Evolutionary conservation across 2,329 filamentous ascomycete species (phyloP).

Genomic region (Microcyclosporella mali): DNA sequence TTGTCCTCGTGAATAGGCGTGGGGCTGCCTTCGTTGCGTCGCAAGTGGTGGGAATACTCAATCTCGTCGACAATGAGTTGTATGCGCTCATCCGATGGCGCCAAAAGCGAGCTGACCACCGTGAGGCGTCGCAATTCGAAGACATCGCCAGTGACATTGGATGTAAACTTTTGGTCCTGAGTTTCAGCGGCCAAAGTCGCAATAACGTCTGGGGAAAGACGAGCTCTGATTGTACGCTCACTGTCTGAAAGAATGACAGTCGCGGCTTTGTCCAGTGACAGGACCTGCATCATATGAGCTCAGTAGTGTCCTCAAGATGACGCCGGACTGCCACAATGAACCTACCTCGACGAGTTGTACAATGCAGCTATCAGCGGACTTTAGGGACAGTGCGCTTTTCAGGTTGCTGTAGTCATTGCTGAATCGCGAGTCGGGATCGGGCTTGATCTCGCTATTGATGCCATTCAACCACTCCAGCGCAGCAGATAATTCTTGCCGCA

Average conservation of each 20-base stretch:
- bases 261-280: slow-evolving; percentile 10
- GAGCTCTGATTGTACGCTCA: slow-evolving; percentile 19
- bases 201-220: slow-evolving; percentile 20
- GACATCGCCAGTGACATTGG: slow-evolving; percentile 24
- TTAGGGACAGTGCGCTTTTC: slow-evolving; percentile 11
- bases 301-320: not conserved
- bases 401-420: slow-evolving; percentile 30
- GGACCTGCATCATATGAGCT: slow-evolving; percentile 9
- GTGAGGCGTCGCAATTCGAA: slow-evolving; percentile 19
- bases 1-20: slow-evolving; percentile 16
- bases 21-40: slow-evolving; percentile 18
- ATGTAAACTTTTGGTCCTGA: slow-evolving; percentile 13
- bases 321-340: not conserved
- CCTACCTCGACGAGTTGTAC: slow-evolving; percentile 18
- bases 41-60: slow-evolving; percentile 24
- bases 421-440: slow-evolving; percentile 22
- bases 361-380: not conserved
- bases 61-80: slow-evolving; percentile 25
- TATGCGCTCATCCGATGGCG: slow-evolving; percentile 20
- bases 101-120: slow-evolving; percentile 25
- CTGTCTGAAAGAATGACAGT: slow-evolving; percentile 25
- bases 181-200: slow-evolving; percentile 20
- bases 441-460: slow-evolving; percentile 16
- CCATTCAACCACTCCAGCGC: slow-evolving; percentile 25
- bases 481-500: slow-evolving; percentile 22